Percentiles rank a stretch among this genome's conserved stretches.
Evolutionary conservation across 2,329 filamentous ascomycete genomes (phyloP).

Genomic region (Elsinoe necatrix): DNA sequence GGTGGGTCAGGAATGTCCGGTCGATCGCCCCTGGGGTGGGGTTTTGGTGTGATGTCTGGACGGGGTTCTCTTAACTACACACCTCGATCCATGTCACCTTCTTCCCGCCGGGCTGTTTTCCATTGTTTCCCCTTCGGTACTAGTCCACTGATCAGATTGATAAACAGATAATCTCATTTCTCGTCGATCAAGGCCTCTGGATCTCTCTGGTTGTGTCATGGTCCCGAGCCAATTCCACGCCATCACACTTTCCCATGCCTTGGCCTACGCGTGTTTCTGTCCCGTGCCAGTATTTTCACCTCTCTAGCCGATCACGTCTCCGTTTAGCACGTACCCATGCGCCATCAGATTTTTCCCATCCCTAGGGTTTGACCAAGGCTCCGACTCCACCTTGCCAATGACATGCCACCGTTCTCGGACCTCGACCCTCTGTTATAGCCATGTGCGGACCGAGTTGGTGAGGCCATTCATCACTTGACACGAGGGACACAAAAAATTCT

Average conservation of each 20-base stretch:
- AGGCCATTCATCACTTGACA: neutral
- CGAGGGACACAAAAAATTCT: neutral
- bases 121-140: neutral
- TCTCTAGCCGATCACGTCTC: conserved; percentile 8
- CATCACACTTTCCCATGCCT: conserved; percentile 2
- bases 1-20: neutral
- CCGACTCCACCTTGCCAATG: conserved; percentile 1
- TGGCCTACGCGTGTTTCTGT: conserved; percentile 11
- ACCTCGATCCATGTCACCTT: neutral
- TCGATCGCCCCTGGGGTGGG: conserved; percentile 3
- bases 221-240: neutral
- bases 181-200: neutral
- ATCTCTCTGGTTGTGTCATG: conserved; percentile 7
- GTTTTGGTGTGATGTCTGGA: neutral
- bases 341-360: neutral
- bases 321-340: neutral
- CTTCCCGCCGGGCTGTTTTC: neutral
- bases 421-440: neutral
- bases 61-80: neutral
- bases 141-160: conserved; percentile 8
- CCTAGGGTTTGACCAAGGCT: neutral
- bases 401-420: conserved; percentile 4
- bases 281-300: neutral
- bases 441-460: neutral
- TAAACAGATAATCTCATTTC: conserved; percentile 7